phyloP scores from a whole-genome alignment of 2,329 filamentous ascomycete species.

The Ceratocystis papillata region DNA sequence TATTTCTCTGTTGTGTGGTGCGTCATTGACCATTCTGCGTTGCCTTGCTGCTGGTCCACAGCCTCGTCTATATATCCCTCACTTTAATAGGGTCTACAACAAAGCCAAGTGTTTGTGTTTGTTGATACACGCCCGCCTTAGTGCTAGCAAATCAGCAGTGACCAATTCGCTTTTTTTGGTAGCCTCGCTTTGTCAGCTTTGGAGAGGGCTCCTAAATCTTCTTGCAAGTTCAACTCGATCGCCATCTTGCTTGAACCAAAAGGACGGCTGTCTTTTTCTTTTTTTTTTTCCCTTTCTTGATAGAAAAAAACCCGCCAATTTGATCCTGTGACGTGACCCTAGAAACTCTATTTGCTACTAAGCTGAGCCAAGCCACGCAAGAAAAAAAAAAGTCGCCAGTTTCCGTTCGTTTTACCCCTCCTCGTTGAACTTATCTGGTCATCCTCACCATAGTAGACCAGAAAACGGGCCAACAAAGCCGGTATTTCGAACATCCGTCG shows the following conservation, averaged over 20 bases:
- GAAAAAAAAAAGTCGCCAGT: background rate
- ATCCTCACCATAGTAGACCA: background rate
- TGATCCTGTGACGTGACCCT: conserved; percentile 8
- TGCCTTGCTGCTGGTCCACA: conserved; percentile 9
- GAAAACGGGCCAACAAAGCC: too few relatives aligned
- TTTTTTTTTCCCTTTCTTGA: background rate
- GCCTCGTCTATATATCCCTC: conserved; percentile 10
- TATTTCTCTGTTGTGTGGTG: background rate
- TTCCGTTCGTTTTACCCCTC: conserved; percentile 11
- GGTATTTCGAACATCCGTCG: too few relatives aligned
- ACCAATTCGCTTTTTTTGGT: background rate
- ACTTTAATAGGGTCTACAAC: background rate
- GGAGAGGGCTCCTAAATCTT: background rate
- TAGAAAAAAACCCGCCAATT: background rate
- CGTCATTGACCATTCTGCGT: background rate
- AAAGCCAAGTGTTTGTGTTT: background rate
- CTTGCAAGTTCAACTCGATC: background rate
- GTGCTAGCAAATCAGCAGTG: conserved; percentile 8
- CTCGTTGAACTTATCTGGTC: background rate
- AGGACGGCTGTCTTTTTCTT: conserved; percentile 5
- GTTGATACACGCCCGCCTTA: background rate
- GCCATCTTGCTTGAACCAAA: background rate
- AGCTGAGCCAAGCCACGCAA: conserved; percentile 6
- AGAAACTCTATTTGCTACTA: conserved; percentile 9
- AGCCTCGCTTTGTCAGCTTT: conserved; percentile 12